A percentile compares a stretch with the other conserved stretches of the same genome.
These are phyloP conservation scores for Penicillium atrosanguineum DNA, from an alignment of 495 filamentous ascomycete species.

Conservation along the genomic window DNA sequence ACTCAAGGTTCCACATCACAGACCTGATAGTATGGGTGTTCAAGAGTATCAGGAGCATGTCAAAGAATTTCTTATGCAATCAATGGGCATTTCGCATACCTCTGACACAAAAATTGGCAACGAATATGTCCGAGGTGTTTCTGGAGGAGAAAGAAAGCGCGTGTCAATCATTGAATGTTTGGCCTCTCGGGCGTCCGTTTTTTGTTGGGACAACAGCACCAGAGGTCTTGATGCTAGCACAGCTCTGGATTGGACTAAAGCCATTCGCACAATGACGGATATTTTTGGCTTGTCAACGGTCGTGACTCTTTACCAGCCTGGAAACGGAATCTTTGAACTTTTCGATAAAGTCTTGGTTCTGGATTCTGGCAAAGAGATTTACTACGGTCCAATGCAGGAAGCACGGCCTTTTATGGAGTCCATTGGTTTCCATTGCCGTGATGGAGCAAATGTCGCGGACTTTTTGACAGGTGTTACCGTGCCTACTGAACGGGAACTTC, in stretches of 20 bases:
- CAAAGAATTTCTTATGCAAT: slow-evolving; percentile 69
- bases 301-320: slow-evolving; percentile 60
- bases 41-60: slow-evolving; percentile 45
- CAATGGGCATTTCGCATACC: slow-evolving; percentile 75
- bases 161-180: slow-evolving; percentile 67
- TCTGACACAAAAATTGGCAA: slow-evolving; percentile 79
- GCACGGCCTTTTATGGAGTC: slow-evolving; percentile 67
- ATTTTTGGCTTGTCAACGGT: slow-evolving; percentile 45
- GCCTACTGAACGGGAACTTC: slow-evolving; percentile 51
- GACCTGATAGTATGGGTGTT: slow-evolving; percentile 38
- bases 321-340: slow-evolving; percentile 60
- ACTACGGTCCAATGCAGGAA: slow-evolving; percentile 54
- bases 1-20: slow-evolving; percentile 35
- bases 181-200: slow-evolving; percentile 57
- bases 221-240: slow-evolving; percentile 60
- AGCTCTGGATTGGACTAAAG: slow-evolving; percentile 54
- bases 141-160: slow-evolving; percentile 77
- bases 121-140: slow-evolving; percentile 76
- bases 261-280: slow-evolving; percentile 47
- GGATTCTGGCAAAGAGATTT: slow-evolving; percentile 62
- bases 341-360: slow-evolving; percentile 70
- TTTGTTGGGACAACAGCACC: slow-evolving; percentile 63
- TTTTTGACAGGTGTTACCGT: slow-evolving; percentile 72
- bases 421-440: slow-evolving; percentile 61
- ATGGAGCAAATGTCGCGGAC: slow-evolving; percentile 68